phyloP scores from a whole-genome alignment of 2,329 filamentous ascomycete species.

The Sporothrix globosa region DNA sequence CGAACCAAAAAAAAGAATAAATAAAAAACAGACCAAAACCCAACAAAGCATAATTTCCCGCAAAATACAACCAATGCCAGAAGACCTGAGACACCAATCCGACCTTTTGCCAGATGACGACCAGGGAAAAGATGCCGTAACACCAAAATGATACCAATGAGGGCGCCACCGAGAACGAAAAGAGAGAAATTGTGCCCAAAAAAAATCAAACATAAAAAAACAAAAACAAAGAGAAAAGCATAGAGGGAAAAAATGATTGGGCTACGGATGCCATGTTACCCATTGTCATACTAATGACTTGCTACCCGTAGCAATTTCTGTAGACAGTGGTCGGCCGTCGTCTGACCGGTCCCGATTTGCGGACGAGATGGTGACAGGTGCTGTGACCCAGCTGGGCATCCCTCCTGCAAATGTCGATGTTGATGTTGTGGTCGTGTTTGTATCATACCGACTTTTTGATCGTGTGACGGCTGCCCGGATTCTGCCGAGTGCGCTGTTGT shows the following conservation, averaged over 20 bases:
- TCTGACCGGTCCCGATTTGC: slow-evolving; percentile 17
- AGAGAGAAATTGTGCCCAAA: neutral
- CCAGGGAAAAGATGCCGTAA: neutral
- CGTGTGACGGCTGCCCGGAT: neutral
- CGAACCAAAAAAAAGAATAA: neutral
- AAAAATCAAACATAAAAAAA: too few relatives aligned
- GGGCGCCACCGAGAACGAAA: neutral
- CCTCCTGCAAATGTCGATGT: neutral
- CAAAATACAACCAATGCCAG: neutral
- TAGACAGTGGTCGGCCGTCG: slow-evolving; percentile 9
- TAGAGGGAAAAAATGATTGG: neutral
- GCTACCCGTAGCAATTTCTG: slow-evolving; percentile 1
- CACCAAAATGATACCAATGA: neutral
- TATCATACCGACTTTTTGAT: neutral
- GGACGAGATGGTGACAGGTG: neutral
- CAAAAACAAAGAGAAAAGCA: neutral
- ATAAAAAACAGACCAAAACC: neutral
- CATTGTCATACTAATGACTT: slow-evolving; percentile 7
- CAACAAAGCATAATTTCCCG: neutral
- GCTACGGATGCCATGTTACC: neutral
- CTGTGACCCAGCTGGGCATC: slow-evolving; percentile 1
- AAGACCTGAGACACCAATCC: neutral
- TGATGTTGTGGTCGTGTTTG: neutral
- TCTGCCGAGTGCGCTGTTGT: neutral
- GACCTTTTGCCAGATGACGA: neutral